phyloP scores from a whole-genome alignment of 164 flowering plant species.

The Protea cynaroides region DNA sequence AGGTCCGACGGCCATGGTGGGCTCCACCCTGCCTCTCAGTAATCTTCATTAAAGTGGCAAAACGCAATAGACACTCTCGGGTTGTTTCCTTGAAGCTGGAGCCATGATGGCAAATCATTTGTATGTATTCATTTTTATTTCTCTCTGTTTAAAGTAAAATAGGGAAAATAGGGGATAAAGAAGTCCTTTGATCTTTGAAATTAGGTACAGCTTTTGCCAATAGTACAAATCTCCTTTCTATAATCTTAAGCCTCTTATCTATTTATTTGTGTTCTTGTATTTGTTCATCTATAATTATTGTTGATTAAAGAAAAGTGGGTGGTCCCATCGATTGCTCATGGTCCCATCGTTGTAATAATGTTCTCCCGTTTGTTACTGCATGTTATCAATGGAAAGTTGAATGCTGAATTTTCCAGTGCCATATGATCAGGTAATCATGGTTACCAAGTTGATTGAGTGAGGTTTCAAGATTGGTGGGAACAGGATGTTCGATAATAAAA shows the following conservation, averaged over 20 bases:
- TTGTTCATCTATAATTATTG: neutral
- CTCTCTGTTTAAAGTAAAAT: neutral
- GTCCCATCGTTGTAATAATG: no score
- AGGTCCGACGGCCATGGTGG: conserved; percentile 97
- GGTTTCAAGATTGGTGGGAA: no score
- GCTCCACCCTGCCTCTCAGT: conserved; percentile 88
- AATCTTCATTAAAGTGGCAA: conserved; percentile 67
- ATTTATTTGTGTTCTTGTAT: neutral
- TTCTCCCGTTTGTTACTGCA: no score
- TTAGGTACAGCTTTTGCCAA: neutral
- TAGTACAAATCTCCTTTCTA: conserved; percentile 7
- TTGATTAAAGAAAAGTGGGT: neutral
- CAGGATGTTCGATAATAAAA: no score
- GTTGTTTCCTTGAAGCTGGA: conserved; percentile 95
- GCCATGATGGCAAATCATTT: conserved; percentile 38
- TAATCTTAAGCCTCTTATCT: conserved; percentile 2
- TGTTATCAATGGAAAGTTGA: no score
- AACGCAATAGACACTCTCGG: conserved; percentile 86
- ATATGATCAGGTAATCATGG: no score
- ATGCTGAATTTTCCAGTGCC: no score
- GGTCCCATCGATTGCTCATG: no score
- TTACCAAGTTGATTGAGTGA: no score
- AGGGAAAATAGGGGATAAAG: conserved; percentile 1
- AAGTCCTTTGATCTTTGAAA: conserved; percentile 1
- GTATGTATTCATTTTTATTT: conserved; percentile 5